These are phyloP conservation scores for Nematodospora anomalae DNA, from an alignment of 1,139 yeast genomes.

Conservation along the genomic window DNA sequence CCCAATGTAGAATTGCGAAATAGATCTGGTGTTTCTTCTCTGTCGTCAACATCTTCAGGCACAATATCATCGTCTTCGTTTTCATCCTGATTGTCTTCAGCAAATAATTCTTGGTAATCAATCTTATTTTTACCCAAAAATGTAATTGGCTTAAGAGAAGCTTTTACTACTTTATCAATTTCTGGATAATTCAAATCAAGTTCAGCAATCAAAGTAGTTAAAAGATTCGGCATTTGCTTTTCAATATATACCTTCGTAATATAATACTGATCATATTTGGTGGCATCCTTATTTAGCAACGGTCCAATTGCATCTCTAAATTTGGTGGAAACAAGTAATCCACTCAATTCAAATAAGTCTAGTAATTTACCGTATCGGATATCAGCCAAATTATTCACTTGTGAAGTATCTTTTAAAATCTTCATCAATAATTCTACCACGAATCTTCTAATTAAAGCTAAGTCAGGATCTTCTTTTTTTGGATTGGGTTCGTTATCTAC, in stretches of 20 bases:
- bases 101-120: slow-evolving; percentile 58
- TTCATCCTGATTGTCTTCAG: slow-evolving; percentile 24
- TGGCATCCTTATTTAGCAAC: slow-evolving; percentile 46
- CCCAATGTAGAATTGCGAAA: slow-evolving; percentile 88
- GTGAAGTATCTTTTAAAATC: slow-evolving; percentile 53
- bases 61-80: slow-evolving; percentile 61
- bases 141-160: slow-evolving; percentile 60
- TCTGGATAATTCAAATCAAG: slow-evolving; percentile 73
- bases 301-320: slow-evolving; percentile 45
- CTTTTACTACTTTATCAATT: slow-evolving; percentile 56
- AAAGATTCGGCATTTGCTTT: slow-evolving; percentile 56
- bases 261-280: slow-evolving; percentile 57
- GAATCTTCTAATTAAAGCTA: slow-evolving; percentile 71
- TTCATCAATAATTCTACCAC: slow-evolving; percentile 70
- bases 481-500: slow-evolving; percentile 44
- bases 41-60: slow-evolving; percentile 56
- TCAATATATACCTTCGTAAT: slow-evolving; percentile 67
- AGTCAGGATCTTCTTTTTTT: slow-evolving; percentile 61
- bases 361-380: slow-evolving; percentile 53
- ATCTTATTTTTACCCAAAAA: slow-evolving; percentile 61
- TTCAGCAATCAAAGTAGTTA: slow-evolving; percentile 59
- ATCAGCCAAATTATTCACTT: slow-evolving; percentile 24
- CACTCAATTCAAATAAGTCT: slow-evolving; percentile 56
- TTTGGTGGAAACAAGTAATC: slow-evolving; percentile 43
- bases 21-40: slow-evolving; percentile 80